Base-by-base conservation (phyloP, 495 filamentous ascomycete species). In the Penicillium nucicola region DNA sequence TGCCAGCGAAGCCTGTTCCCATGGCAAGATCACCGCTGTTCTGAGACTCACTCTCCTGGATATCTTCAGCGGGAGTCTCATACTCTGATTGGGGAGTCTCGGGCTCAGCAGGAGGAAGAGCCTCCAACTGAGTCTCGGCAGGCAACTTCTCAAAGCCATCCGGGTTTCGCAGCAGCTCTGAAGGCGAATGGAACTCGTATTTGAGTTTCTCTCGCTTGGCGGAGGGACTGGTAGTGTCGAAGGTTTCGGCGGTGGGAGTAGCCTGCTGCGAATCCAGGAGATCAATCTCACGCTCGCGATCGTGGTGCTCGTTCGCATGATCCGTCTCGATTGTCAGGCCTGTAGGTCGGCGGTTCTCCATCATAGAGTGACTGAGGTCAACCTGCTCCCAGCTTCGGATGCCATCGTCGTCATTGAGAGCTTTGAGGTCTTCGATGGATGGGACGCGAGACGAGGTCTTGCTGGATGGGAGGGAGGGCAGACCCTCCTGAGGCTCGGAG, bases 401-500 rank as follows among this genome's bases (percentile, higher is more conserved):
- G 22, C 42, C 61, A 23, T 63, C 62, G 12, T 72, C 60, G 33
- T 73, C 64, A 4, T 58, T 47, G 0, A 68, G 51, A 7, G 52
- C 48, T 9, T 58, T 63, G 0, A 77, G 59, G 36, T 79, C 65
- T 44, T 79, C 76, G 1, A 72, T 50, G 3, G 76, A 79, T 0
- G 69, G 67, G 22, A 60, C 66, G 15, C 68, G 59, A 5, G 76
- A 80, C 0, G 75, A 73, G 6, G 63, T 68, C 45, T 72, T 73
- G 60, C 76, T 80, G 9, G 76, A 77, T 41, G 77, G 77, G 12
- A 80, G 63, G 3, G 77, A 77, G 40, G 76, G 77, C 15, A 77
- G 59, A 2, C 57, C 53, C 36, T 77, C 76, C 14, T 70, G 70
- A 5, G 45, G 28, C 33, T 67, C 61, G 7, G 56, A 39, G 12